Base-by-base conservation (phyloP, 2,329 filamentous ascomycete genomes). In the Colletotrichum gigasporum region DNA sequence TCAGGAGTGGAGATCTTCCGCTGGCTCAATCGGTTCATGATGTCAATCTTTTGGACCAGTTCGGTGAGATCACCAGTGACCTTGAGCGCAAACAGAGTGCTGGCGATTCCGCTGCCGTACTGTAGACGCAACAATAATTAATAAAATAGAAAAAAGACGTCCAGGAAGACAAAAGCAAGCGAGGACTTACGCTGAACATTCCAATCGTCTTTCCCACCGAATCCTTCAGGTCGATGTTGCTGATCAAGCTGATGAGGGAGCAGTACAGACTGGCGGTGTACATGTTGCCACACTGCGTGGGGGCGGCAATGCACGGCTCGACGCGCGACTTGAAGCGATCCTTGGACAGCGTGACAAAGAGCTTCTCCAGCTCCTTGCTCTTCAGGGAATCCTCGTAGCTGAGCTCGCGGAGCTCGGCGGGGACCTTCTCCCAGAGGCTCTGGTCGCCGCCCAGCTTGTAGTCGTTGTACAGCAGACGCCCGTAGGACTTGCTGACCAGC, bases 191-290 rank as follows among this genome's bases (percentile, higher is more conserved):
- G 30, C 56, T 60, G 47, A 53, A 53, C 56, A 60, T 60, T 28
- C 56, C 47, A 14, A 60, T 60, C 30, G 37, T 60, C 56, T 60
- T 60, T 1, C 56, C 56, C 3, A 52, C 28, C 4, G 47, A 20
- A 1, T 44, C 11, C 28, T 52, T 60, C 22, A 53, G 37, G 30
- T 80, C 74, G 55, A 87, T 77, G 68, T 85, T 83, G 75, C 80
- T 81, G 65, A 89, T 74, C 65, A 88, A 74, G 66, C 81, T 81
- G 67, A 82, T 80, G 20, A 89, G 77, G 60, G 84, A 84, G 61
- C 80, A 82, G 71, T 87, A 88, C 59, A 88, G 84, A 72, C 89
- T 89, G 66, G 74, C 81, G 68, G 80, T 82, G 77, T 83, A 83
- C 80, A 83, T 82, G 79, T 83, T 84, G 66, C 81, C 75, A 70